These are phyloP conservation scores for Suillus discolor DNA, from an alignment of 768 basidiomycete genomes.

Conservation along the genomic window DNA sequence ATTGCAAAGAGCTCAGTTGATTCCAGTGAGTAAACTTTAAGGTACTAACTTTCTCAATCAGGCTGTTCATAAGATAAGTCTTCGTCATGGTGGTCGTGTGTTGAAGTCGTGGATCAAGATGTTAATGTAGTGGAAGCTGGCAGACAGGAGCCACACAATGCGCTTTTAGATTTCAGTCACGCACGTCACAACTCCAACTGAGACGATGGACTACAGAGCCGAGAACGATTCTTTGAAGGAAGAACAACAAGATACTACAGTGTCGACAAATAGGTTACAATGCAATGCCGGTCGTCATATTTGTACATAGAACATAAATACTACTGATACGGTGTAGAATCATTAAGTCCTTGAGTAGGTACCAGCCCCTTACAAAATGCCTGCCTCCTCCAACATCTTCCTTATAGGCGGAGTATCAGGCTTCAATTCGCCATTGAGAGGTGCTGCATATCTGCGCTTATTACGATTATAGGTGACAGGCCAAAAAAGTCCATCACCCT, in stretches of 20 bases:
- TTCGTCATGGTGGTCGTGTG: conserved; percentile 66
- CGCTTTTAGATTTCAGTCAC: conserved; percentile 1
- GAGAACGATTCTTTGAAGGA: neutral
- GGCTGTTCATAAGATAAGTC: conserved; percentile 80
- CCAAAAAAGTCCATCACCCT: conserved; percentile 57
- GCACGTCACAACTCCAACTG: neutral
- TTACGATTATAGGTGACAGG: conserved; percentile 45
- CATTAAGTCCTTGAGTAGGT: neutral
- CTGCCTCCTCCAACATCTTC: conserved; percentile 49
- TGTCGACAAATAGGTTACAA: neutral
- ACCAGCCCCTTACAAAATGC: conserved; percentile 16
- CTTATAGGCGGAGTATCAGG: conserved; percentile 52
- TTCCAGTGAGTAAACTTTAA: conserved; percentile 8
- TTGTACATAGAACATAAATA: conserved; percentile 1
- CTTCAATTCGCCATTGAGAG: conserved; percentile 68
- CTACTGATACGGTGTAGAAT: neutral
- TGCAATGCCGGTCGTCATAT: neutral
- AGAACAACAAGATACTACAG: neutral
- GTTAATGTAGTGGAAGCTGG: neutral
- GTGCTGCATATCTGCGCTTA: conserved; percentile 62
- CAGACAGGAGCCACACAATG: conserved; percentile 27
- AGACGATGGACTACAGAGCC: neutral
- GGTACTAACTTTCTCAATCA: conserved; percentile 71
- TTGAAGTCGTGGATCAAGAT: neutral
- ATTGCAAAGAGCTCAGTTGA: conserved; percentile 3